Base-by-base conservation (phyloP, 495 filamentous ascomycete genomes). In the Thozetella sp. region DNA sequence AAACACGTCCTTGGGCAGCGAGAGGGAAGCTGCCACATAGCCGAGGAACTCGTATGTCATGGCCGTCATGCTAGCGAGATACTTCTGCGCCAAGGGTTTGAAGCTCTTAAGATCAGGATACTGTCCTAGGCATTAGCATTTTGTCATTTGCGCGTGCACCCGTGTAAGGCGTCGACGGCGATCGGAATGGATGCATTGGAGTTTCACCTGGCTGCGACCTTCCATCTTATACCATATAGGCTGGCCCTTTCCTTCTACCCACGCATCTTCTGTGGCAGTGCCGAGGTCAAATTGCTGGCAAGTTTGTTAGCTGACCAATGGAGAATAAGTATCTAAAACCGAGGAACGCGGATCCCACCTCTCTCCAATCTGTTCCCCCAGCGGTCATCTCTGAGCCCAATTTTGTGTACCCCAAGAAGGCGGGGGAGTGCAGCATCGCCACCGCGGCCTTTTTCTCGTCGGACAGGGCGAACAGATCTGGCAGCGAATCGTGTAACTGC, bases 371-470 rank as follows among this genome's bases (percentile, higher is more conserved):
- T 9, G 43, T 48, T 15, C 43, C 43, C 9, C 43, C 43, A 20
- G 43, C 43, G 4, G 43, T 48, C 4, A n/a, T 48, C 43, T 48
- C 43, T 4, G 43, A 10, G 10, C 43, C 43, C 4, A 48, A n/a
- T 48, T 48, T 48, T n/a, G 43, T 48, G 43, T 48, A 48, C 20
- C 43, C 43, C 43, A 48, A 48, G 43, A 48, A 48, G 6, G 43
- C 12, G 3, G 43, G 43, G 9, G 43, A 48, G 43, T 48, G 12
- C 11, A 48, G 43, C 43, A 48, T 48, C 43, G 43, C n/a, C 12
- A 48, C 43, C 20, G 43, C 6, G 4, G 12, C 43, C n/a, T 48
- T 48, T 48, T 48, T 48, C 43, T 48, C 43, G 10, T 11, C 43
- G 6, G 43, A 20, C n/a, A 48, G n/a, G 43, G 43, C 43, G 20